Conservation (phyloP, 805 yeast species). For the Ogataea paradorogensis region DNA sequence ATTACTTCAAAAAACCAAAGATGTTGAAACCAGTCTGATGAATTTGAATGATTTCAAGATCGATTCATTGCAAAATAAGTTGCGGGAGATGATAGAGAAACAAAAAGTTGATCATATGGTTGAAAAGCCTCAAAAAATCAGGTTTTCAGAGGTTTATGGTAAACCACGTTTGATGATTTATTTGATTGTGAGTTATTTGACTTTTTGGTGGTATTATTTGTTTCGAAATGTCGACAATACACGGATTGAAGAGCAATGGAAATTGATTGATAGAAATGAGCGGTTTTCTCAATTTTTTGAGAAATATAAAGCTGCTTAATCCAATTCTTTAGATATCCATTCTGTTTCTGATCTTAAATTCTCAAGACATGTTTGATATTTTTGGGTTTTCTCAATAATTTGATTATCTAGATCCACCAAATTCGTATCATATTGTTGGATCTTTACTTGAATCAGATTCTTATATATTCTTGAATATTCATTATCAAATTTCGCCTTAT, state of each 20-base stretch:
- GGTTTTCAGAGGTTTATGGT: constrained; percentile 4
- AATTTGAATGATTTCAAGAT: constrained; percentile 38
- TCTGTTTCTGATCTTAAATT: constrained; percentile 10
- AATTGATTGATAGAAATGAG: constrained; percentile 27
- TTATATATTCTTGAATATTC: constrained; percentile 20
- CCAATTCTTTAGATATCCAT: background rate
- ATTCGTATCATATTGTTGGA: constrained; percentile 15
- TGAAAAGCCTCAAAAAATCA: constrained; percentile 7
- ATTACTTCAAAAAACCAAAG: constrained; percentile 57
- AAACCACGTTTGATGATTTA: constrained; percentile 25
- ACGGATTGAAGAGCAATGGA: constrained; percentile 30
- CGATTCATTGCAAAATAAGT: constrained; percentile 19
- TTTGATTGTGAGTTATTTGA: constrained; percentile 20
- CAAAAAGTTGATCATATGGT: background rate
- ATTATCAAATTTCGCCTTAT: constrained; percentile 19
- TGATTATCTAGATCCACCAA: constrained; percentile 10
- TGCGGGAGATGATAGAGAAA: constrained; percentile 11
- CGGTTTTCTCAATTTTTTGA: constrained; percentile 25
- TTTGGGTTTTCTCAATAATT: constrained; percentile 1
- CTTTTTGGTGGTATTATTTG: constrained; percentile 12
- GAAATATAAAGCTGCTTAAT: constrained; percentile 12
- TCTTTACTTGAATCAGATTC: constrained; percentile 12
- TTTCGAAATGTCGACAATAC: constrained; percentile 21
- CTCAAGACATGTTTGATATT: constrained; percentile 12
- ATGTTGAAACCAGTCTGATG: constrained; percentile 55